Conservation (phyloP, 345 rosid genomes). For the Rubroshorea leprosula region DNA sequence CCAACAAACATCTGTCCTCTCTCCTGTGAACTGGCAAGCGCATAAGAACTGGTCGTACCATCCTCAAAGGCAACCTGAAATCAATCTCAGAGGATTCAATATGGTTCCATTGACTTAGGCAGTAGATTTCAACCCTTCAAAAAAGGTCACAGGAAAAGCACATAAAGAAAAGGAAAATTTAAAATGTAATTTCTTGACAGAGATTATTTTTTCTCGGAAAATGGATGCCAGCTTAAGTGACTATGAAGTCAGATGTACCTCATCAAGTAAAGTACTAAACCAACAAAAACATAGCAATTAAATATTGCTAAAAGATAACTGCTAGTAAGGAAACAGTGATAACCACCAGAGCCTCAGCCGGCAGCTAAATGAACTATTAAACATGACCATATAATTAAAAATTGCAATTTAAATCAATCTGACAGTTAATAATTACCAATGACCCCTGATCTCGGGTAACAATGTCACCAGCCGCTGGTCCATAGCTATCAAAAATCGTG, state of each 20-base stretch:
- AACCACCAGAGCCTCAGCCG: background rate
- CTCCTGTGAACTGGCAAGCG: conserved; percentile 78
- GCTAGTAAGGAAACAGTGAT: background rate
- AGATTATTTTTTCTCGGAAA: no score
- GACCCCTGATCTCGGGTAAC: conserved; percentile 86
- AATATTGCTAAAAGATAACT: no score
- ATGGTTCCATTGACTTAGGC: background rate
- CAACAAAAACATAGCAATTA: no score
- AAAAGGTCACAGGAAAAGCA: no score
- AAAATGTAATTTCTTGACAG: no score
- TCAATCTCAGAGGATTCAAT: conserved; percentile 4
- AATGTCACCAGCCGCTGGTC: conserved; percentile 93
- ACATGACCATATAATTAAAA: conserved; percentile 11
- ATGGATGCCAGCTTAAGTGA: no score
- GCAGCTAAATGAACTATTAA: conserved; percentile 8
- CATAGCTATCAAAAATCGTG: conserved; percentile 84
- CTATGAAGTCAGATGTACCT: no score
- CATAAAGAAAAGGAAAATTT: no score
- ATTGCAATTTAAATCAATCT: conserved; percentile 4
- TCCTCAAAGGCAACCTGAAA: conserved; percentile 92
- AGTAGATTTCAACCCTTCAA: no score
- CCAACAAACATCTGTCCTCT: conserved; percentile 91
- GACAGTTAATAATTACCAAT: conserved; percentile 50
- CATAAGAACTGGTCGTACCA: conserved; percentile 83
- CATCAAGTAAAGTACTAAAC: background rate